Percentiles rank a stretch among this genome's conserved stretches.
phyloP scores from a whole-genome alignment of 805 yeast species.

The Metschnikowia chrysomelidarum region DNA sequence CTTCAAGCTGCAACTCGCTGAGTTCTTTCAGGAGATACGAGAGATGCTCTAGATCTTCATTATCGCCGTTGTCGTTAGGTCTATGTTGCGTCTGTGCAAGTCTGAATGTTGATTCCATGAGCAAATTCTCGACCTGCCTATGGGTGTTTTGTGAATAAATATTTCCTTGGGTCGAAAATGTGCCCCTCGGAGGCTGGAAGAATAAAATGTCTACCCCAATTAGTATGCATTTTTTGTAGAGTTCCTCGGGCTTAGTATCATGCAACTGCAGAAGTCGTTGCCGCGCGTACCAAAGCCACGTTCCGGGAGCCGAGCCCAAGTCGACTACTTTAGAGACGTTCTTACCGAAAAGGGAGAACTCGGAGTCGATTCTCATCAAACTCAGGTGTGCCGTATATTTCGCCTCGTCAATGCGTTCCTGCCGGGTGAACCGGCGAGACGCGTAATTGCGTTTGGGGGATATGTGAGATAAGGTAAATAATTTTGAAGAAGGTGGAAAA shows the following conservation, averaged over 20 bases:
- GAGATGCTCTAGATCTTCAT: constrained; percentile 6
- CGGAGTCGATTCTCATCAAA: constrained; percentile 28
- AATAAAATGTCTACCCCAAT: constrained; percentile 60
- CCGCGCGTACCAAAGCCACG: constrained; percentile 36
- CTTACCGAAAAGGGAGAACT: constrained; percentile 27
- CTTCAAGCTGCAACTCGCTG: constrained; percentile 23
- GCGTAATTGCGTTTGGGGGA: constrained; percentile 3
- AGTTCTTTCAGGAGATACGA: constrained; percentile 32
- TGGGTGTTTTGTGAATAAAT: constrained; percentile 49
- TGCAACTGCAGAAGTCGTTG: constrained; percentile 28
- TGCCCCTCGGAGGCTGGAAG: constrained; percentile 77
- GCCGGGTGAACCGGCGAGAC: constrained; percentile 10
- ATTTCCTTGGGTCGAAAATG: constrained; percentile 81
- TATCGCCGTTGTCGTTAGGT: constrained; percentile 3
- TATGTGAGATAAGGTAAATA: no score
- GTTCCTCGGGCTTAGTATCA: constrained; percentile 27
- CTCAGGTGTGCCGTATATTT: constrained; percentile 26
- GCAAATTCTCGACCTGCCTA: constrained; percentile 10
- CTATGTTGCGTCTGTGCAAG: background rate
- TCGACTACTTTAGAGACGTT: constrained; percentile 34
- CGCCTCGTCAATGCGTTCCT: constrained; percentile 24
- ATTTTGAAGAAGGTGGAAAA: no score
- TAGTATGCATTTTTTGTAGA: constrained; percentile 32
- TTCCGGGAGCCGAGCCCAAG: constrained; percentile 42
- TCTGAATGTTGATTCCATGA: constrained; percentile 14